These are phyloP conservation scores for Verticillium longisporum DNA, from an alignment of 2,329 filamentous ascomycete species.

Conservation along the genomic window DNA sequence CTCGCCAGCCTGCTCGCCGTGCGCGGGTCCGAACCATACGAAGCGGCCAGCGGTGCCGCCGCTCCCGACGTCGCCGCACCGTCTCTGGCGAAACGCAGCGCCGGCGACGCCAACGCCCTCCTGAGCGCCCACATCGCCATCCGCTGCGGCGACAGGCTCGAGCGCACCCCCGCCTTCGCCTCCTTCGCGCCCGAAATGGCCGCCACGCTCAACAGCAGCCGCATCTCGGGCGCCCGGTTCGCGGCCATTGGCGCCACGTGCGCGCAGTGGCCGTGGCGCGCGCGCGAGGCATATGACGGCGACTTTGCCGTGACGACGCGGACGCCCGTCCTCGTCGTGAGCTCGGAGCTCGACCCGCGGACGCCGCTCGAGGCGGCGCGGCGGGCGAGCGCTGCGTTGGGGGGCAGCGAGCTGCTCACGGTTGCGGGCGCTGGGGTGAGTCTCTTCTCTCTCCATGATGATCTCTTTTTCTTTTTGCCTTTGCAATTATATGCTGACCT, in stretches of 20 bases:
- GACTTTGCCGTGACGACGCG: constrained; percentile 23
- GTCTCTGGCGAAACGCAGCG: no score
- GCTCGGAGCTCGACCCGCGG: constrained; percentile 28
- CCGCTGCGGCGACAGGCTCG: constrained; percentile 25
- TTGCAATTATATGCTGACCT: background rate
- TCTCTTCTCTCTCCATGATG: background rate
- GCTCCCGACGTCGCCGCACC: background rate
- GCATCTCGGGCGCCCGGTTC: constrained; percentile 16
- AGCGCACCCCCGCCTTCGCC: constrained; percentile 17
- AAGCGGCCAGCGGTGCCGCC: background rate
- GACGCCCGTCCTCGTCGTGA: constrained; percentile 28
- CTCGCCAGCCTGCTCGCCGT: background rate
- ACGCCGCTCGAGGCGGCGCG: constrained; percentile 30
- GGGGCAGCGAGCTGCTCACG: constrained; percentile 21
- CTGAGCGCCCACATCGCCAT: constrained; percentile 18
- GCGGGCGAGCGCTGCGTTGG: constrained; percentile 26
- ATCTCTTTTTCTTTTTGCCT: no score
- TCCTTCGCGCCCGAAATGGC: constrained; percentile 18
- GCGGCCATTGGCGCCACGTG: constrained; percentile 17
- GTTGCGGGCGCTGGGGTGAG: background rate
- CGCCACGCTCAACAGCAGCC: constrained; percentile 16
- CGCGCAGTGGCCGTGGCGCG: constrained; percentile 28
- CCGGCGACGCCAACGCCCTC: no score
- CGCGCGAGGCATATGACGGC: constrained; percentile 26
- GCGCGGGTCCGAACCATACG: background rate